Evolutionary conservation across 768 basidiomycete genomes (phyloP), one percentile per base, ranked within the genome.

Genomic region (Russula compacta): DNA sequence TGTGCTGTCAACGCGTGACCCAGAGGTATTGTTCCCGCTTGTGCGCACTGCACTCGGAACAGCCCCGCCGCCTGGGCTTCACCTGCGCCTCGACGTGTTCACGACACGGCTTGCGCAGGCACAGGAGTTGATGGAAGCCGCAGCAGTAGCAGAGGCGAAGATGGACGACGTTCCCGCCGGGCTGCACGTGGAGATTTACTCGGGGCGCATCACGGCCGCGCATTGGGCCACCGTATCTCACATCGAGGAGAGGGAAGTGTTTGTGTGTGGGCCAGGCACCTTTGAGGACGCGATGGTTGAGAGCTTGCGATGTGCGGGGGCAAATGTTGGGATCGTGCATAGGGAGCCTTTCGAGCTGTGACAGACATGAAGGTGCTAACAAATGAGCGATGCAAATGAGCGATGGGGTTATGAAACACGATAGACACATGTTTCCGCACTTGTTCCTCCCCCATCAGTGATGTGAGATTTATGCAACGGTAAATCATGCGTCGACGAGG

Each of bases 1-100:
- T 33, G 69, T 78, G 4, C 61, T 84, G 3, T 78, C 83, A 1
- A 79, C 82, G 2, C 74, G 78, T 21, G 83, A 84, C 65, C 82
- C 83, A 0, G 74, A 79, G 11, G 74, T 84, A 6, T 70, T 81
- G 38, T 48, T 83, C 9, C 72, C 73, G 0, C 75, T 85, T 19
- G 48, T 85, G 9, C 60, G 57, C 6, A 67, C 69, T 2, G 73
- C 76, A 9, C 70, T 71, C 0, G 61, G 73, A 5, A 55, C 59
- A 6, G 49, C 49, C 11, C 42, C 51, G 7, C 43, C 61, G 11
- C 59, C 68, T 32, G 56, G 63, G 7, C 58, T 73, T 10, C 59
- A 62, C 17, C 64, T 81, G 3, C 53, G 60, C 0, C 54, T 82
- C 2, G 76, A 82, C 55, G 68, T 82, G 21, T 80, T 83, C 65